Conservation (phyloP, 176 grass and related monocot species). For the Aegilops sharonensis region DNA sequence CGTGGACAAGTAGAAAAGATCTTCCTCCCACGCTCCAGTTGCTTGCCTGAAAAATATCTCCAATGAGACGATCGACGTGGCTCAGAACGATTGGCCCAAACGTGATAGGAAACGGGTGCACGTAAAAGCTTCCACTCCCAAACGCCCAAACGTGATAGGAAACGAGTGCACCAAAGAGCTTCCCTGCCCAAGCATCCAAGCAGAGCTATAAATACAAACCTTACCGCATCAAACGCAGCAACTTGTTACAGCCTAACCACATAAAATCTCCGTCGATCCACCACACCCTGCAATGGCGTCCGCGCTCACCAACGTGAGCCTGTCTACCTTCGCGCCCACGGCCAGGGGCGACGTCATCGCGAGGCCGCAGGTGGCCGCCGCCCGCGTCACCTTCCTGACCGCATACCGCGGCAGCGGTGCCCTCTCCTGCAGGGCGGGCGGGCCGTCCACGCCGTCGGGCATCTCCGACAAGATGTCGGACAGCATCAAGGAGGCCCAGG, state of each 20-base stretch:
- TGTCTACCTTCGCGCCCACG: conserved; percentile 33
- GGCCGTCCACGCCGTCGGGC: conserved; percentile 54
- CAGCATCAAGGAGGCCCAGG: conserved; percentile 90
- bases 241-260: neutral
- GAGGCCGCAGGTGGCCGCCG: conserved; percentile 14
- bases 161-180: conserved; percentile 21
- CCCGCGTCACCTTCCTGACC: conserved; percentile 10
- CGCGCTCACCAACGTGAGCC: conserved; percentile 37
- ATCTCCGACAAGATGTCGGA: conserved; percentile 86
- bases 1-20: conserved; percentile 13
- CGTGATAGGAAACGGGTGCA: conserved; percentile 54
- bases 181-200: neutral
- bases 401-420: neutral
- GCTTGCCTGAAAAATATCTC: conserved; percentile 32
- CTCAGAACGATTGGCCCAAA: neutral
- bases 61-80: conserved; percentile 7
- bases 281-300: conserved; percentile 46
- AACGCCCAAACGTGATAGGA: conserved; percentile 38
- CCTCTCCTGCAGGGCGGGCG: conserved; percentile 43
- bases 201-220: conserved; percentile 27
- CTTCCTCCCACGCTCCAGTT: neutral
- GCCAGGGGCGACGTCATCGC: conserved; percentile 19
- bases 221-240: neutral
- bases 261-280: neutral
- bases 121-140: neutral